Evolutionary conservation across 2,329 filamentous ascomycete genomes (phyloP), one percentile per base, ranked within the genome.

Genomic region (Nemania serpens): DNA sequence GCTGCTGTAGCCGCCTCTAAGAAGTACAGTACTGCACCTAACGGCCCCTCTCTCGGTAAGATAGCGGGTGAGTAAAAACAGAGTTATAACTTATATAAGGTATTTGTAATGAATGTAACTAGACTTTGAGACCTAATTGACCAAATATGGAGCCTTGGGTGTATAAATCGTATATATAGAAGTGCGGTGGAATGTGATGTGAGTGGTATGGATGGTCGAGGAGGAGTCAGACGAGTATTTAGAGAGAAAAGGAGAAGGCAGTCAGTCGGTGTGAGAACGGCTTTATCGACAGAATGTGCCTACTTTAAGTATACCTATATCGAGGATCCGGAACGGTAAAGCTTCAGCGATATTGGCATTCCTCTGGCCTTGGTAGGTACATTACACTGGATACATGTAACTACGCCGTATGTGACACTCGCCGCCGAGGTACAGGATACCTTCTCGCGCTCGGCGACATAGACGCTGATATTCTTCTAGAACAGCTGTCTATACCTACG

Each of bases 171-270:
- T 54, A 37, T 36, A 37, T 43, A 18, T 29, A 15, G 13, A 25
- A 29, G 41, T 37, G 29, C 25, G 33, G 34, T 54, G 2, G 43
- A 43, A 33, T 48, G 15, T 36, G 37, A 43, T 29, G 41, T 43
- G 41, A 43, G 7, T 20, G 25, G 7, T 29, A 29, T 29, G 7
- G 25, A 29, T 43, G 41, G 15, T 20, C 25, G 17, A 5, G 36
- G 17, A 36, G 47, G 45, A 55, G 58, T 60, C 42, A 60, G 58
- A 39, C n/a, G 15, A 51, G 36, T 57, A 33, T 33, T 22, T 49
- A 42, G 4, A 17, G 12, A 43, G 13, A 36, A n/a, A 36, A 7
- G 48, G 22, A 45, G 20, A 41, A 37, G 41, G 10, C 36, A 55
- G 52, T 22, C 9, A 41, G 58, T 56, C 41, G 58, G 58, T 50